Conservation (phyloP, 2,329 filamentous ascomycete genomes). For the Curvularia lunata region DNA sequence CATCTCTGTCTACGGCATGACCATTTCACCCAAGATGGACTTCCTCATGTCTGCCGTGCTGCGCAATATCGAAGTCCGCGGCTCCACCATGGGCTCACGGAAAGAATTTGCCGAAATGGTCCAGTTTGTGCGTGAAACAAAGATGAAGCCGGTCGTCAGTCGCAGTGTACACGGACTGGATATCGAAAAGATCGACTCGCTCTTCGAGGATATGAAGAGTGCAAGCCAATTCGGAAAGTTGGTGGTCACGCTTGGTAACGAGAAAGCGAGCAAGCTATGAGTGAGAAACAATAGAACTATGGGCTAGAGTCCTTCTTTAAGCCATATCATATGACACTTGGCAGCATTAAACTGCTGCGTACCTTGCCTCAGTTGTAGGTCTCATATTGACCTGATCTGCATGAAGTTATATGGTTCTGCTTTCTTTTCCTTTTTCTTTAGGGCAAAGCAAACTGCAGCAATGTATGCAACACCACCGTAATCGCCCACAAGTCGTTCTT, state of each 20-base stretch:
- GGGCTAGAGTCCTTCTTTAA: neutral
- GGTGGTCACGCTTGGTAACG: constrained; percentile 63
- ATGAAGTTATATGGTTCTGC: neutral
- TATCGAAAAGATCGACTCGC: constrained; percentile 74
- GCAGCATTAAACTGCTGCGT: neutral
- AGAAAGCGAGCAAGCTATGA: constrained; percentile 42
- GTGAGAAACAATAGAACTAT: too few relatives aligned
- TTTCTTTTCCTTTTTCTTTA: neutral
- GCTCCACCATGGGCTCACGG: constrained; percentile 89
- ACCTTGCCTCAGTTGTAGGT: neutral
- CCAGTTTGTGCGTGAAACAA: constrained; percentile 74
- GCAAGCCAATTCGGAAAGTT: constrained; percentile 91
- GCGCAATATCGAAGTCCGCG: constrained; percentile 84
- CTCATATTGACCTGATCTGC: neutral
- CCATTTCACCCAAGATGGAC: constrained; percentile 80
- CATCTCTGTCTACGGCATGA: constrained; percentile 93
- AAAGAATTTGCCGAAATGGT: constrained; percentile 93
- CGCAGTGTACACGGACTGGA: constrained; percentile 74
- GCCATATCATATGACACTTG: neutral
- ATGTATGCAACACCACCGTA: neutral
- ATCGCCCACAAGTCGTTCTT: neutral
- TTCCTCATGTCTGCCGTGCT: constrained; percentile 84
- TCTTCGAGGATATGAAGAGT: constrained; percentile 89
- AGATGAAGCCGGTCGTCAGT: constrained; percentile 79
- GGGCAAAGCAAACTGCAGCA: neutral